Percentiles rank a stretch among this genome's conserved stretches.
phyloP scores from a whole-genome alignment of 2,329 filamentous ascomycete genomes.

The Cadophora sp. region DNA sequence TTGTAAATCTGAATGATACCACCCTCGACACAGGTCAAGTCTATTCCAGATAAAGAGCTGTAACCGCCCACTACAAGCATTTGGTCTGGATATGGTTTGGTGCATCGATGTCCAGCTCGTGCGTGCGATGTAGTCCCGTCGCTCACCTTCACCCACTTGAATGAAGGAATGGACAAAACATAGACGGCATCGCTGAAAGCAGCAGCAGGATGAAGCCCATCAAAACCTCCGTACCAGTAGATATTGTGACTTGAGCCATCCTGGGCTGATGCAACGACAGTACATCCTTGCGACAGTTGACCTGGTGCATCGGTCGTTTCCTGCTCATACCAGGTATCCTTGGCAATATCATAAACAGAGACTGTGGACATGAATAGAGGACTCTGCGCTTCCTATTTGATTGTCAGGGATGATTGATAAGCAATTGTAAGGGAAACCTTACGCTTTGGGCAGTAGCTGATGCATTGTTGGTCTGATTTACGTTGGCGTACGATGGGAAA shows the following conservation, averaged over 20 bases:
- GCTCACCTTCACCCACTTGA: conserved; percentile 74
- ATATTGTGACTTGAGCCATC: conserved; percentile 79
- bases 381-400: conserved; percentile 63
- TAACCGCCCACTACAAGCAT: conserved; percentile 76
- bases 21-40: conserved; percentile 53
- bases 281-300: conserved; percentile 74
- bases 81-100: conserved; percentile 73
- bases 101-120: conserved; percentile 72
- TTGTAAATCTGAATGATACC: conserved; percentile 75
- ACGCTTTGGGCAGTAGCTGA: conserved; percentile 49
- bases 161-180: conserved; percentile 74
- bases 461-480: conserved; percentile 36
- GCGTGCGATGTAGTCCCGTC: conserved; percentile 56
- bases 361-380: conserved; percentile 73
- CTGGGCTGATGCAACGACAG: conserved; percentile 70
- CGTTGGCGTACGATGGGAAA: conserved; percentile 57
- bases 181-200: conserved; percentile 75
- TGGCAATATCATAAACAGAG: conserved; percentile 77
- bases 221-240: conserved; percentile 79
- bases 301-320: conserved; percentile 66
- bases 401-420: conserved; percentile 34
- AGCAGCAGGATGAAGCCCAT: conserved; percentile 52
- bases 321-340: conserved; percentile 75
- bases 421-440: conserved; percentile 20
- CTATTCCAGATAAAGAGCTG: conserved; percentile 43